These are phyloP conservation scores for Erysimum cheiranthoides DNA, from an alignment of 345 rosid genomes.

Conservation along the genomic window DNA sequence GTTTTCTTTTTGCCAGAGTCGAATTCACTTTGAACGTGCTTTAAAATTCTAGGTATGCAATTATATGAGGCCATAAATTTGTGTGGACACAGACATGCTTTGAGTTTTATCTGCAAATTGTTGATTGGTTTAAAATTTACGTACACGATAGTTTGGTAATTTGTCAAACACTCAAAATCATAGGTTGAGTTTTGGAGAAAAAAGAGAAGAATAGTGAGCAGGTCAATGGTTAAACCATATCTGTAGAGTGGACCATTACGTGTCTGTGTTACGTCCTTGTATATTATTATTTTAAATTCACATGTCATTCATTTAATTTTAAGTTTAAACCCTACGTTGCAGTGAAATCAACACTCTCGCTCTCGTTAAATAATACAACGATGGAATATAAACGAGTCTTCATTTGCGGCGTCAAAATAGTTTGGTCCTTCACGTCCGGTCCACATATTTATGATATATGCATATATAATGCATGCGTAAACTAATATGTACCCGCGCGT, in stretches of 20 bases:
- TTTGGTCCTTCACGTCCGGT: conserved; percentile 34
- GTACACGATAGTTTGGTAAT: conserved; percentile 9
- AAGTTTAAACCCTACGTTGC: conserved; percentile 35
- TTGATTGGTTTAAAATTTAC: conserved; percentile 20
- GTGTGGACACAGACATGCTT: conserved; percentile 15
- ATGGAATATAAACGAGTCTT: conserved; percentile 28
- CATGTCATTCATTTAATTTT: not conserved
- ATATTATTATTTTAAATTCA: not conserved
- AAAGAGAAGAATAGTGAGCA: conserved; percentile 15
- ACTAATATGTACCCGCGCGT: not conserved
- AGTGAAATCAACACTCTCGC: conserved; percentile 9
- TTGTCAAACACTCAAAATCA: conserved; percentile 20
- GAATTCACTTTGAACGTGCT: not conserved
- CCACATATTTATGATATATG: conserved; percentile 36
- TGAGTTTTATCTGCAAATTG: conserved; percentile 15
- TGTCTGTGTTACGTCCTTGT: conserved; percentile 23
- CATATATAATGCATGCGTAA: not conserved
- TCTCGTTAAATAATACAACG: conserved; percentile 19
- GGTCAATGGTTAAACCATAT: conserved; percentile 25
- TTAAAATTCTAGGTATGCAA: not conserved
- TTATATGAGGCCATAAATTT: conserved; percentile 5
- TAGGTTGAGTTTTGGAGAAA: conserved; percentile 7
- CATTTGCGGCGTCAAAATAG: conserved; percentile 45
- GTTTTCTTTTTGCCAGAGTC: not conserved
- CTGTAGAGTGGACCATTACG: conserved; percentile 20